phyloP scores from a whole-genome alignment of 441 rosid genomes.

The Populus hybrid region DNA sequence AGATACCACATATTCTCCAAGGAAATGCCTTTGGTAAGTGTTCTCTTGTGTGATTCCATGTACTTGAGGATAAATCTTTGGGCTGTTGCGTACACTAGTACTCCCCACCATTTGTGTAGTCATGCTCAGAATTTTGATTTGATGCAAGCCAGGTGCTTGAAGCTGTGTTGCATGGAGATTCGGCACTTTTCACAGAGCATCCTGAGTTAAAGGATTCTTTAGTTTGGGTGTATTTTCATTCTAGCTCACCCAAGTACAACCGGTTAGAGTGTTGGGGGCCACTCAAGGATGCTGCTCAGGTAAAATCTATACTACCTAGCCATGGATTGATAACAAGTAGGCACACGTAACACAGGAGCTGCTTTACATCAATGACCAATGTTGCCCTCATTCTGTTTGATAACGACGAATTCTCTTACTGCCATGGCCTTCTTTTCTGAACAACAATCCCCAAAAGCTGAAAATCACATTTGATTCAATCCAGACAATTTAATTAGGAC shows the following conservation, averaged over 20 bases:
- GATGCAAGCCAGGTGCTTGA: slow-evolving; percentile 53
- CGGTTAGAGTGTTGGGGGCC: slow-evolving; percentile 81
- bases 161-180: slow-evolving; percentile 71
- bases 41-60: neutral
- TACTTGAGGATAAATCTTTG: neutral
- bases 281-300: slow-evolving; percentile 50
- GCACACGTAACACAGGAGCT: neutral
- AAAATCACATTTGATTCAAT: neutral
- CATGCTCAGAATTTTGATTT: slow-evolving; percentile 9
- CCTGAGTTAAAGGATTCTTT: slow-evolving; percentile 65
- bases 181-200: slow-evolving; percentile 49
- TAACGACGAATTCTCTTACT: neutral
- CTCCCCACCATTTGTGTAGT: neutral
- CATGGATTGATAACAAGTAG: neutral
- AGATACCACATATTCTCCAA: slow-evolving; percentile 89
- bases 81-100: neutral
- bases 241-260: slow-evolving; percentile 60
- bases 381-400: neutral
- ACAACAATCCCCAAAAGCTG: neutral
- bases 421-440: neutral
- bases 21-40: slow-evolving; percentile 79
- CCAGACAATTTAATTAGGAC: neutral
- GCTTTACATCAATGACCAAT: neutral
- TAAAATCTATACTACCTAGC: neutral
- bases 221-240: slow-evolving; percentile 83